Base-by-base conservation (phyloP, 1,139 yeast species). In the Yamadazyma oceani region DNA sequence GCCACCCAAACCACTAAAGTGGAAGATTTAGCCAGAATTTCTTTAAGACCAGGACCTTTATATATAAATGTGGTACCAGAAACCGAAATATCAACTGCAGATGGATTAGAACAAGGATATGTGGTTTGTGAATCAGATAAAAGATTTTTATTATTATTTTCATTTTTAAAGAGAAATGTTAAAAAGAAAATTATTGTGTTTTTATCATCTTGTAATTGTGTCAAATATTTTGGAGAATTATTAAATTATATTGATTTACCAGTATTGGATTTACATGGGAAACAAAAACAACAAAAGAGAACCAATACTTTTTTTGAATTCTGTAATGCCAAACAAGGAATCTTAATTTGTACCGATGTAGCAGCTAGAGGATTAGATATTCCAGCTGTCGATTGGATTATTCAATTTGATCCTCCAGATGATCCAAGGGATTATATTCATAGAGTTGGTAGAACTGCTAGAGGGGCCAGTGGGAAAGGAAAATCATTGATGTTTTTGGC, bases 1-100 rank as follows among this genome's bases (percentile, higher is more conserved):
- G 98, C 99, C 35, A 92, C 99, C 1, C 99, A 92, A 64, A 92
- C 99, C 28, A 92, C 97, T 32, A 94, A 94, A 69, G 98, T 92
- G 46, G 97, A 92, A 60, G 99, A 94, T 68, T 75, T 92, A 57
- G 98, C 98, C 16, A 80, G 99, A 65, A 92, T 94, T 38, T 92
- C 98, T 5, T 74, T 94, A 53, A 81, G 96, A 60, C 84, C 92
- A 36, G 97, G 97, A 31, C 99, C 98, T 14, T 75, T 94, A 45
- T 94, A 90, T 64, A 92, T 92, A 49, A 92, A 92, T 54, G 99
- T 94, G 40, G 96, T 85, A 43, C 85, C 87, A 35, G 88, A 85
- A 57, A 74, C 80, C 37, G 89, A 79, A 32, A 80, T 79, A 2
- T 88, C 97, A 3, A 92, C 99, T 3, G 98, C 90, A 5, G 96